Evolutionary conservation across 2,329 filamentous ascomycete species (phyloP), one percentile per base, ranked within the genome.

Genomic region (Septoria petroselini): DNA sequence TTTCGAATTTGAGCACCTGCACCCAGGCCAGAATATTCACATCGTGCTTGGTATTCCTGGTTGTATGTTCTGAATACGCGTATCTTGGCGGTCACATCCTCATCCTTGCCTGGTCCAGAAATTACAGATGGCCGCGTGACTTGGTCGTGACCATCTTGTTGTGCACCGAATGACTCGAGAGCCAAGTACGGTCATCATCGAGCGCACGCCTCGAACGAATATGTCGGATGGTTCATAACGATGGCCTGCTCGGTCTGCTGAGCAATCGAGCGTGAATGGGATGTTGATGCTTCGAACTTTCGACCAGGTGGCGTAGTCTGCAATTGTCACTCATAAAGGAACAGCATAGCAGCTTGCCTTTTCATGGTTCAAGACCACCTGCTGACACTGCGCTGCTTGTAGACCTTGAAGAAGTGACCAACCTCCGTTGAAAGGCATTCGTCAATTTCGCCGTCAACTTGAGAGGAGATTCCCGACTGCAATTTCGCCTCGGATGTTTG

Each of bases 81-180:
- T n/a, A n/a, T 73, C 65, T 78, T 81, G 52, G 80, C 75, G 2
- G 77, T 80, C 0, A 81, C 76, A 60, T 78, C 81, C 61, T 82
- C 80, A 59, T 82, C 62, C 30, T 35, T 6, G 14, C 19, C 12
- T 3, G 51, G 56, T 33, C 2, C 7, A 7, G 19, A 30, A 14
- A 11, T 11, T 3, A 30, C 15, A 23, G 2, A 11, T 11, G 2
- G n/a, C 14, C 11, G 15, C 35, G 2, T 38, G 15, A 19, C 64
- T 80, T 81, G 72, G 82, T 83, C 18, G 79, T 80, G 4, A 82
- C 79, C 68, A 77, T 76, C 35, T 82, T 65, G 61, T 83, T 79
- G 59, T 82, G 79, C 40, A 81, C 68, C 73, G 76, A 79, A 45
- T 81, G 73, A 56, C 82, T 81, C 37, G 64, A 72, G 9, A 73